Base-by-base conservation (phyloP, 2,329 filamentous ascomycete genomes). In the Xylaria sp. region DNA sequence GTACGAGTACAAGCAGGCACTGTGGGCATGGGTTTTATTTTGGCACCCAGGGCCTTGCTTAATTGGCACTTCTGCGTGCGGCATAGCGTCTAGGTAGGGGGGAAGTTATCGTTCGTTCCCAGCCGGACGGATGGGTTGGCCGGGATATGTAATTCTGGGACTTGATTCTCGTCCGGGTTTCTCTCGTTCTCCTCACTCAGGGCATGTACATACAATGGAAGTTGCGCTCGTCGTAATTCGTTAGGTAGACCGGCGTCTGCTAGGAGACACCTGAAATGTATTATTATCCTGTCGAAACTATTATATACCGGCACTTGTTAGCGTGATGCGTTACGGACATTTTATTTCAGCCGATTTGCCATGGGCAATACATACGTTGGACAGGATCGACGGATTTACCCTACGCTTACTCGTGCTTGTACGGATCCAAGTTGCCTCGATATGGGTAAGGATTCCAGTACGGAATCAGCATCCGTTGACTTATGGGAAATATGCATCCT, bases 51-150 rank as follows among this genome's bases (percentile, higher is more conserved):
- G 23, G 23, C 23, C 23, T 30, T 30, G 23, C 23, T 30, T 30
- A 30, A 30, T 30, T 30, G 23, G 23, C 23, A 30, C 23, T 30
- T 30, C 23, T 30, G 23, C 23, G 23, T 30, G 23, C 23, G 23
- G 23, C 4, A 30, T 30, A 30, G 23, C 23, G 23, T 30, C 23
- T 30, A 30, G 23, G 16, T 16, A 16, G 23, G 23, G 23, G 23
- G 23, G 23, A n/a, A 46, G 42, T n/a, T 46, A 13, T 46, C 52
- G 59, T 59, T 30, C 59, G 63, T 65, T 69, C 64, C 68, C 68
- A 68, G 68, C 66, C 63, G 66, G 66, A 57, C 65, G 68, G 23
- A 30, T 30, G 23, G 68, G 69, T 69, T 46, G 5, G 42, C 42
- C 42, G n/a, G 42, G 42, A 46, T 46, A n/a, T n/a, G n/a, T n/a